phyloP scores from a whole-genome alignment of 805 yeast genomes.

The Monosporozyma yasuniensis region DNA sequence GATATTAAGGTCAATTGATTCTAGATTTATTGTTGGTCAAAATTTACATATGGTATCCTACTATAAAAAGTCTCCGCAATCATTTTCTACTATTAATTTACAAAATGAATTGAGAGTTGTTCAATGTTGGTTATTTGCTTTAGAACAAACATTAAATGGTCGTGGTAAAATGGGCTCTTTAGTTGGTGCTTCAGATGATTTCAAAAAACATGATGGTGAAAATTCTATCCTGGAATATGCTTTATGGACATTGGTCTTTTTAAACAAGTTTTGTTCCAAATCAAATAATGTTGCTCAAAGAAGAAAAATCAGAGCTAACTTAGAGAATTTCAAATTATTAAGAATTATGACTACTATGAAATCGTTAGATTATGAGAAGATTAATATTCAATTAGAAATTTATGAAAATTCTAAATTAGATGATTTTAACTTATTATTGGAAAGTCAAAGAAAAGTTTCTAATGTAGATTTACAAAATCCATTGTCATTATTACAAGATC shows the following conservation, averaged over 20 bases:
- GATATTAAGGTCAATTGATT: conserved; percentile 26
- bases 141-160: conserved; percentile 66
- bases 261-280: conserved; percentile 25
- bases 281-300: conserved; percentile 27
- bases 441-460: conserved; percentile 11
- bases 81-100: conserved; percentile 12
- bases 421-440: conserved; percentile 25
- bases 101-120: conserved; percentile 32
- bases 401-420: conserved; percentile 41
- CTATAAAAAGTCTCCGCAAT: conserved; percentile 13
- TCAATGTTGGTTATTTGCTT: conserved; percentile 62
- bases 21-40: conserved; percentile 25
- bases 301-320: conserved; percentile 24
- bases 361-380: conserved; percentile 48
- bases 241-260: conserved; percentile 25
- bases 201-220: conserved; percentile 38
- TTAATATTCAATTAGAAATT: conserved; percentile 58
- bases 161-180: conserved; percentile 83
- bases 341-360: conserved; percentile 38
- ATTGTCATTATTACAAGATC: conserved; percentile 50
- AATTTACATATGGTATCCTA: conserved; percentile 21
- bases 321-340: conserved; percentile 26
- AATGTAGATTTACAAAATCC: conserved; percentile 48
- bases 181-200: conserved; percentile 88
- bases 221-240: conserved; percentile 33